phyloP scores from a whole-genome alignment of 305 asterid species.

The Plantago coronopus region DNA sequence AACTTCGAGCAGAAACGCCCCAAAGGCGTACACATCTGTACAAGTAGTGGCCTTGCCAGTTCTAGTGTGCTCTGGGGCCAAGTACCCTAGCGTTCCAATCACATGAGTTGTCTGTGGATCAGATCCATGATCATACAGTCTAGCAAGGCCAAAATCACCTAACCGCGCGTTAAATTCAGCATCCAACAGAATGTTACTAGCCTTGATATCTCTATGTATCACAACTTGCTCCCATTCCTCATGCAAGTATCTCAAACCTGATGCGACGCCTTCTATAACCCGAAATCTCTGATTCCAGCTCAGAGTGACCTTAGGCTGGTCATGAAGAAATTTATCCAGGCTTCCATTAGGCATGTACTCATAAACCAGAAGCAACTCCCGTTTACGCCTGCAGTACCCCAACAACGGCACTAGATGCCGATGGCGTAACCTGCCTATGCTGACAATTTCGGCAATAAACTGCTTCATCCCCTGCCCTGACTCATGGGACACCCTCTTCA shows the following conservation, averaged over 20 bases:
- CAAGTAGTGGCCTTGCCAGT: slow-evolving; percentile 63
- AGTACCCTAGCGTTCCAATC: no score
- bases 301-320: slow-evolving; percentile 31
- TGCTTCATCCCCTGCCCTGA: slow-evolving; percentile 61
- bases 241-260: slow-evolving; percentile 54
- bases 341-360: slow-evolving; percentile 68
- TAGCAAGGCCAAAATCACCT: no score
- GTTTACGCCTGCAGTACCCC: slow-evolving; percentile 60
- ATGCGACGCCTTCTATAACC: slow-evolving; percentile 56
- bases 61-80: no score
- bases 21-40: slow-evolving; percentile 64
- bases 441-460: slow-evolving; percentile 55
- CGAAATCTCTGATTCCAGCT: slow-evolving; percentile 48
- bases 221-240: slow-evolving; percentile 72
- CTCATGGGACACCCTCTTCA: slow-evolving; percentile 56
- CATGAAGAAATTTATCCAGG: slow-evolving; percentile 44
- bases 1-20: slow-evolving; percentile 71
- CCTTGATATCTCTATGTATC: slow-evolving; percentile 63
- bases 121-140: no score
- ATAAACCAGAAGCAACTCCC: slow-evolving; percentile 54
- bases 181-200: slow-evolving; percentile 58
- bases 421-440: slow-evolving; percentile 63
- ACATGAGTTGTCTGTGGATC: no score
- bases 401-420: slow-evolving; percentile 53
- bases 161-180: no score